Base-by-base conservation (phyloP, 2,329 filamentous ascomycete species). In the Aspergillus arachidicola region DNA sequence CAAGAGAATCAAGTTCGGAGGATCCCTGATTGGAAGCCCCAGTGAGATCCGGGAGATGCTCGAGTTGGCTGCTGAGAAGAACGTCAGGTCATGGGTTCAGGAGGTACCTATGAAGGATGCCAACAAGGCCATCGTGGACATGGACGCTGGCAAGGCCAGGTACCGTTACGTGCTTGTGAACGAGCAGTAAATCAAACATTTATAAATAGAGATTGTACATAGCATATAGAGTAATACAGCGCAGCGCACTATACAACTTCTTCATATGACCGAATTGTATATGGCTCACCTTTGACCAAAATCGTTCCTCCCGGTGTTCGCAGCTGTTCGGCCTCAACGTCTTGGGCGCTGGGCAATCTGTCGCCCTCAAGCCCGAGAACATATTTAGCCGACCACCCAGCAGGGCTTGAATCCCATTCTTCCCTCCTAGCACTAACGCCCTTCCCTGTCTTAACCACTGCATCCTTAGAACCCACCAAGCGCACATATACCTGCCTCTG, bases 1-100 rank as follows among this genome's bases (percentile, higher is more conserved):
- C 6, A 87, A 84, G 32, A 68, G 72, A 12, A 64, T 80, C 61
- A 84, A 80, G 70, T 73, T 88, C 21, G 80, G 78, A 10, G 85
- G 85, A 4, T 79, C 76, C 3, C 38, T 75, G 30, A 78, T 81
- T 56, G 80, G 80, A 6, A 73, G 74, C 48, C 79, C 77, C 6
- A 64, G 66, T 10, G 75, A 81, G 64, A 80, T 82, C 55, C 70
- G 74, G 14, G 75, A 80, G 61, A 82, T 82, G 80, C 69, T 82
- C 59, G 66, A 78, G n/a, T 69, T 82, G 21, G 77, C 73, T 6
- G 79, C 71, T 9, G 69, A 76, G 34, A 78, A 80, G 68, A 72
- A 72, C 1, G 64, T 81, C 19, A 70, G 75, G 64, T 72, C 79
- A 1, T 82, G 80, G 80, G 66, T 80, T 30, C 65, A 80, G 61